Conservation (phyloP, 129 eudicot genomes). For the Apium graveolens region DNA sequence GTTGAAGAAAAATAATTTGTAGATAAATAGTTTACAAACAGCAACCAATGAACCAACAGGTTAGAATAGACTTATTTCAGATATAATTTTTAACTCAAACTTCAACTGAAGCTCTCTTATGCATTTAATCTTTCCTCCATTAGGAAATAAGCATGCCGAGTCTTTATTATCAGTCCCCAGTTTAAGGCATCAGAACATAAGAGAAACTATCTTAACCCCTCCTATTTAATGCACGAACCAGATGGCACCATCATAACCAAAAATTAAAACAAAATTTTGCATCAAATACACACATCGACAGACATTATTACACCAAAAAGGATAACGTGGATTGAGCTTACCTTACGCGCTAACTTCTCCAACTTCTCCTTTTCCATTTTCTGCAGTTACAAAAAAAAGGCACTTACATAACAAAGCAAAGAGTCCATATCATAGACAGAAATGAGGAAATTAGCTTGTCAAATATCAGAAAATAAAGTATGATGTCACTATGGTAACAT, state of each 20-base stretch:
- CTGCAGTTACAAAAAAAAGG: background rate
- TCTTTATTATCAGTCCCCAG: background rate
- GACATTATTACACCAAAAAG: background rate
- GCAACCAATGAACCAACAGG: background rate
- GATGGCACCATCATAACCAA: background rate
- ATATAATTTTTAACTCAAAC: background rate
- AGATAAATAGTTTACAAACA: background rate
- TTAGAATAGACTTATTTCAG: background rate
- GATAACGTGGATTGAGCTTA: background rate
- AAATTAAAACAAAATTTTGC: background rate
- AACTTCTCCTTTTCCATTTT: conserved; percentile 2
- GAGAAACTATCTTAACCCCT: background rate
- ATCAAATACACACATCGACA: background rate
- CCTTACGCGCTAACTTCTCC: background rate
- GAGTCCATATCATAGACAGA: background rate
- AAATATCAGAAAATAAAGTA: too few relatives aligned
- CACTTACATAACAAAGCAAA: background rate
- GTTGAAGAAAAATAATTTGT: too few relatives aligned
- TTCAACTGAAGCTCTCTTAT: background rate
- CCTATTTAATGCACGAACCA: background rate
- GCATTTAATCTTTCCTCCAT: background rate
- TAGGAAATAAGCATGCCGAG: background rate
- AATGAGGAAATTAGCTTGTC: background rate
- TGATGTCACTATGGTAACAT: too few relatives aligned
- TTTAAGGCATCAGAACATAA: background rate